phyloP scores from a whole-genome alignment of 2,329 filamentous ascomycete species.

The Ceratocystis diversiconidia region DNA sequence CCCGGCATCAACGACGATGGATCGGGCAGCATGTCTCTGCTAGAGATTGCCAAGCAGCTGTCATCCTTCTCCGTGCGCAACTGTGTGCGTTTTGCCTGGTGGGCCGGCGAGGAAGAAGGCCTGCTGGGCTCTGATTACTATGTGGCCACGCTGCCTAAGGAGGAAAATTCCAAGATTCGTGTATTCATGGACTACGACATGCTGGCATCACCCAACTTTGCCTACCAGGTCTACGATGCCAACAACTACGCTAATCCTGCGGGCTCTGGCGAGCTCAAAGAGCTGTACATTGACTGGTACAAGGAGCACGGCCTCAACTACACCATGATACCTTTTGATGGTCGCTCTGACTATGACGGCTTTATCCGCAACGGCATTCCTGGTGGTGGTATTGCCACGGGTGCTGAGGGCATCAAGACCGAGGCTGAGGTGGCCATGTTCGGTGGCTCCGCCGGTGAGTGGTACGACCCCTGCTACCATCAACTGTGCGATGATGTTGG shows the following conservation, averaged over 20 bases:
- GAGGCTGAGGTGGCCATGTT: conserved; percentile 49
- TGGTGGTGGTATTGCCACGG: conserved; percentile 61
- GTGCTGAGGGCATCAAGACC: conserved; percentile 65
- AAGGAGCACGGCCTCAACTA: conserved; percentile 46
- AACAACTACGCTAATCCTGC: conserved; percentile 55
- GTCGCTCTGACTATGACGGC: conserved; percentile 64
- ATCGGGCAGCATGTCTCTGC: conserved; percentile 47
- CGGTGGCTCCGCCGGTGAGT: conserved; percentile 51
- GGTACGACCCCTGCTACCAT: conserved; percentile 48
- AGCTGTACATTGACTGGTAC: conserved; percentile 57
- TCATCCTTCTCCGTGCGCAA: conserved; percentile 45
- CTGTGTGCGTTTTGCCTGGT: conserved; percentile 54
- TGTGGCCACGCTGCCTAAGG: conserved; percentile 36
- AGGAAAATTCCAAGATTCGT: conserved; percentile 49
- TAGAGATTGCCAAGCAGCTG: conserved; percentile 48
- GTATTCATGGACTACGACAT: conserved; percentile 60
- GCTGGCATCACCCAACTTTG: conserved; percentile 52
- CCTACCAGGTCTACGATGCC: conserved; percentile 56
- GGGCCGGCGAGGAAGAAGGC: conserved; percentile 53
- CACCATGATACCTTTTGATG: conserved; percentile 61
- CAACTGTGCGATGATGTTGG: conserved; percentile 44
- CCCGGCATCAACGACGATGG: conserved; percentile 70
- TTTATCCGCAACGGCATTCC: conserved; percentile 63
- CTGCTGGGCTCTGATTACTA: conserved; percentile 51
- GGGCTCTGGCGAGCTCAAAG: conserved; percentile 55